Evolutionary conservation across 768 basidiomycete genomes (phyloP).

Genomic region (Sarcodon aspratus): DNA sequence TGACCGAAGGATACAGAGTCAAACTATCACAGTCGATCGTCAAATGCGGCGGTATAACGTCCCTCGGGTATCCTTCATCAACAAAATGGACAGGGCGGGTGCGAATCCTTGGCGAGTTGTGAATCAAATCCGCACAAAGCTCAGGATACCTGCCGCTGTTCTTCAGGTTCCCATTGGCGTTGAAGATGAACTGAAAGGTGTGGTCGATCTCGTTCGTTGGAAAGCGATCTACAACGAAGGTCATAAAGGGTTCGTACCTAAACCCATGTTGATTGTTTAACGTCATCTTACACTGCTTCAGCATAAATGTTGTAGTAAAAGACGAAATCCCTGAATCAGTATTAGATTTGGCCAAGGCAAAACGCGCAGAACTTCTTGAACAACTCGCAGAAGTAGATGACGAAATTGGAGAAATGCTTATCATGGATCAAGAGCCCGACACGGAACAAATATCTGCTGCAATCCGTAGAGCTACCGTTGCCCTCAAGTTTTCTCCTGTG

Average conservation of each 20-base stretch:
- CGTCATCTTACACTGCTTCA: constrained; percentile 17
- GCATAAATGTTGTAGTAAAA: constrained; percentile 66
- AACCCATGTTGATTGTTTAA: background rate
- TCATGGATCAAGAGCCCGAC: constrained; percentile 73
- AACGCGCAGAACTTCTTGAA: constrained; percentile 88
- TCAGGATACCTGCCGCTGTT: constrained; percentile 87
- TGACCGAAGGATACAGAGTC: constrained; percentile 44
- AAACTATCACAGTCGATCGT: constrained; percentile 97
- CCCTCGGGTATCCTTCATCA: constrained; percentile 91
- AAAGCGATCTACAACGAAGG: constrained; percentile 93
- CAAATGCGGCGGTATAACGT: constrained; percentile 98
- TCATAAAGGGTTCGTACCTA: constrained; percentile 69
- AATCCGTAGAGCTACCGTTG: constrained; percentile 80
- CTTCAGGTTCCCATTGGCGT: constrained; percentile 92
- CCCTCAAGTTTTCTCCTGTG: constrained; percentile 89
- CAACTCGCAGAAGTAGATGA: constrained; percentile 96
- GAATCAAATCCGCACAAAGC: constrained; percentile 81
- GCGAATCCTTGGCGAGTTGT: constrained; percentile 97
- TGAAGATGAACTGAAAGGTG: constrained; percentile 81
- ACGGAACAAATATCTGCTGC: constrained; percentile 69
- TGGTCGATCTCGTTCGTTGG: constrained; percentile 92
- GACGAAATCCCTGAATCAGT: constrained; percentile 81
- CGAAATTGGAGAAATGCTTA: constrained; percentile 80
- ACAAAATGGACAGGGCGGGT: constrained; percentile 98
- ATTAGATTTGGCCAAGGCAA: constrained; percentile 63